phyloP scores from a whole-genome alignment of 805 yeast genomes.

The Wickerhamiella sorbophila region DNA sequence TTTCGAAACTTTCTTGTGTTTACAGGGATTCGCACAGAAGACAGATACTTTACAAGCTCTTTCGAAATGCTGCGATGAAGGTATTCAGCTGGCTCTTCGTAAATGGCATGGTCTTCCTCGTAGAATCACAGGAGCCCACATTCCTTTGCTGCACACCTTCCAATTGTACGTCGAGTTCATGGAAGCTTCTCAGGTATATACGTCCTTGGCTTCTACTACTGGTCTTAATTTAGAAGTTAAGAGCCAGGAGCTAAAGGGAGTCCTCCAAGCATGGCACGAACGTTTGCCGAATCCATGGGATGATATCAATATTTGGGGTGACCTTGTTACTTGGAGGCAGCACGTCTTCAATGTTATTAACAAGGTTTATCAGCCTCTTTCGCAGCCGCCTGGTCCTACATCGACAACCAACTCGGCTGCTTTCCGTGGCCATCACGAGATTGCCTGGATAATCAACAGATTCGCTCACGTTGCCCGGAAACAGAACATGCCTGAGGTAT shows the following conservation, averaged over 20 bases:
- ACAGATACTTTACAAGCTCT: constrained; percentile 75
- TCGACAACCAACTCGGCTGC: constrained; percentile 73
- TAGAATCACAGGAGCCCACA: constrained; percentile 58
- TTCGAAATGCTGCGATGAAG: constrained; percentile 82
- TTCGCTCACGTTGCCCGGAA: constrained; percentile 98
- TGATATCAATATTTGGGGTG: constrained; percentile 96
- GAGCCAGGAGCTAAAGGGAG: constrained; percentile 87
- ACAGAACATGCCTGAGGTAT: constrained; percentile 93
- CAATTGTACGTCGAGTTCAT: constrained; percentile 95
- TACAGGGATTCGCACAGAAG: constrained; percentile 89
- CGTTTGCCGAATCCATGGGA: constrained; percentile 95
- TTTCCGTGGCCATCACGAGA: constrained; percentile 94
- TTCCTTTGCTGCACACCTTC: constrained; percentile 80
- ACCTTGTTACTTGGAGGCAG: constrained; percentile 94
- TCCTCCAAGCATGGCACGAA: constrained; percentile 95
- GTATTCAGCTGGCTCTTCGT: constrained; percentile 78
- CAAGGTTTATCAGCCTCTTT: constrained; percentile 79
- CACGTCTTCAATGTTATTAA: constrained; percentile 95
- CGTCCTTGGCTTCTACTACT: constrained; percentile 74
- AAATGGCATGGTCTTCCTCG: constrained; percentile 87
- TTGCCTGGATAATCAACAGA: constrained; percentile 96
- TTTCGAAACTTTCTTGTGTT: constrained; percentile 82
- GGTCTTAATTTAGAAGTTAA: constrained; percentile 85
- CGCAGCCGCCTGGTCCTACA: constrained; percentile 53
- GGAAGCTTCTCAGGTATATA: constrained; percentile 92